phyloP scores from a whole-genome alignment of 2,329 filamentous ascomycete genomes.

The Tolypocladium amazonense region DNA sequence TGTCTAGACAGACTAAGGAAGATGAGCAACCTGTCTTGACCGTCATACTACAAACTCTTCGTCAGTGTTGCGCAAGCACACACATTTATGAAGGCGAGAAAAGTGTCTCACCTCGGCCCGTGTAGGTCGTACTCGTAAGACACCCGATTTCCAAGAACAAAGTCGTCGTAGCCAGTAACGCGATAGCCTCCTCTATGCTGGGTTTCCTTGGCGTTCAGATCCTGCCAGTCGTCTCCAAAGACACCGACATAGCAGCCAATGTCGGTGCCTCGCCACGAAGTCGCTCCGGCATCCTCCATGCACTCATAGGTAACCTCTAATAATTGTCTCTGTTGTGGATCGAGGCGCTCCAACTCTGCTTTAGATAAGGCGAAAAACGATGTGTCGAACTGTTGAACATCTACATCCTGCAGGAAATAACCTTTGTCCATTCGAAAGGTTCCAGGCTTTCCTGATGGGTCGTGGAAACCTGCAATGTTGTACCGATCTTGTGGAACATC shows the following conservation, averaged over 20 bases:
- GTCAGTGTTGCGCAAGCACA: no score
- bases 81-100: neutral
- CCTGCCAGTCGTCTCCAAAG: constrained; percentile 7
- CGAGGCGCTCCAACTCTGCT: constrained; percentile 15
- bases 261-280: neutral
- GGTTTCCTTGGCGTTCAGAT: constrained; percentile 3
- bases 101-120: neutral
- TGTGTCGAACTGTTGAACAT: constrained; percentile 11
- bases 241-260: constrained; percentile 7
- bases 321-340: constrained; percentile 20
- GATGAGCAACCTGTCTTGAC: constrained; percentile 21
- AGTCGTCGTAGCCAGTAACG: constrained; percentile 13
- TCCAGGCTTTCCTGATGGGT: constrained; percentile 4
- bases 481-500: constrained; percentile 6
- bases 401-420: constrained; percentile 13
- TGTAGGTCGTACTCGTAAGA: constrained; percentile 19
- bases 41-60: constrained; percentile 9
- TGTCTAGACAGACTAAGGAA: constrained; percentile 15
- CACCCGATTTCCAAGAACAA: constrained; percentile 17
- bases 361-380: constrained; percentile 12
- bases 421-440: constrained; percentile 4
- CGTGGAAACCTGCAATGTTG: constrained; percentile 7
- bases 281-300: constrained; percentile 6
- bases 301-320: constrained; percentile 15
- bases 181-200: constrained; percentile 5